Evolutionary conservation across 768 basidiomycete genomes (phyloP).

Genomic region (Psilocybe sp.): DNA sequence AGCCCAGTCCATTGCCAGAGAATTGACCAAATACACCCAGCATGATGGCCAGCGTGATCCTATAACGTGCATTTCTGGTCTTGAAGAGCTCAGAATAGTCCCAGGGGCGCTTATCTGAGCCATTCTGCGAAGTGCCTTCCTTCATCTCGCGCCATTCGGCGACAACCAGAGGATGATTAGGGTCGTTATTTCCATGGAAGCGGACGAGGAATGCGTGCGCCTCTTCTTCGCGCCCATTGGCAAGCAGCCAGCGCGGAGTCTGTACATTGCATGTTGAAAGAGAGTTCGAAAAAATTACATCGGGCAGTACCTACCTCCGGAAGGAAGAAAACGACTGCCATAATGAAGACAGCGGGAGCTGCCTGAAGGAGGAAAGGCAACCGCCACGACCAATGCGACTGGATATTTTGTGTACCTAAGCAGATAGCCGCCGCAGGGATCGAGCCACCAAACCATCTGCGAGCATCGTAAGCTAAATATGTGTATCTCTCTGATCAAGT

Average conservation of each 20-base stretch:
- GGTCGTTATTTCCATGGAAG: constrained; percentile 2
- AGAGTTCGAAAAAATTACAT: not conserved
- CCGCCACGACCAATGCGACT: not conserved
- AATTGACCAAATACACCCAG: constrained; percentile 2
- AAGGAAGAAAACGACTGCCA: not conserved
- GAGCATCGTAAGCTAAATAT: not conserved
- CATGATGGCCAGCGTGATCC: not conserved
- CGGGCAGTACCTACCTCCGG: not conserved
- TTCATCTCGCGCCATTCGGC: constrained; percentile 2
- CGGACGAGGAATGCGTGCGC: not conserved
- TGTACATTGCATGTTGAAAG: not conserved
- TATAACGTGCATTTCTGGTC: not conserved
- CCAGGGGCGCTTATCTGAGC: constrained; percentile 1
- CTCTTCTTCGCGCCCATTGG: not conserved
- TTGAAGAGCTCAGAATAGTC: not conserved
- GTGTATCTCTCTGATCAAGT: not conserved
- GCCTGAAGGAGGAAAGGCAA: not conserved
- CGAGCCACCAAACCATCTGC: not conserved
- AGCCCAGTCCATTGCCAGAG: not conserved
- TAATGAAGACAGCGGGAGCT: not conserved
- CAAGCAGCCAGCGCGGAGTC: constrained; percentile 1
- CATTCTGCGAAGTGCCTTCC: not conserved
- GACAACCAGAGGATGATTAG: not conserved
- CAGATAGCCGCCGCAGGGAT: constrained; percentile 1
- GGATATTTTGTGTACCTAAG: not conserved